Evolutionary conservation across 441 rosid species (phyloP).

Genomic region (Gossypium trilobum): DNA sequence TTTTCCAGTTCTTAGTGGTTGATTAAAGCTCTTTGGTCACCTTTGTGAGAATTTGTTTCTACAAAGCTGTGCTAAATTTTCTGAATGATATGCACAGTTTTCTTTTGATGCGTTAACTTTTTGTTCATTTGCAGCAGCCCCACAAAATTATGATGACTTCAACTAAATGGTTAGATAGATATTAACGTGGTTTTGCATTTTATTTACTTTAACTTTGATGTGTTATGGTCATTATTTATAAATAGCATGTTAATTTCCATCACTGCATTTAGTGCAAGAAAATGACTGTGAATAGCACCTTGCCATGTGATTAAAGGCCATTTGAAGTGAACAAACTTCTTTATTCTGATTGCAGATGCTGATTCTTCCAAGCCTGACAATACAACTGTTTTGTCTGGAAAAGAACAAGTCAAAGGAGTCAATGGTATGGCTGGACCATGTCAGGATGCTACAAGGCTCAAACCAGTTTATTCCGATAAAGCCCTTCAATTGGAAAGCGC

Average conservation of each 20-base stretch:
- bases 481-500: conserved; percentile 47
- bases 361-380: conserved; percentile 42
- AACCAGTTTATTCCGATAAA: conserved; percentile 52
- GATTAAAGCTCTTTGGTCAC: background rate
- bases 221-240: background rate
- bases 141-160: background rate
- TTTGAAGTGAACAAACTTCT: background rate
- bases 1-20: background rate
- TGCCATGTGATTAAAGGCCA: background rate
- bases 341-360: conserved; percentile 48
- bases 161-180: background rate
- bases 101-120: background rate
- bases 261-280: background rate
- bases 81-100: background rate
- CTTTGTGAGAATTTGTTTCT: background rate
- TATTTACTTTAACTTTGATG: background rate
- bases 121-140: no score
- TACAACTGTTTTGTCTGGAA: conserved; percentile 25
- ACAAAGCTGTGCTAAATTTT: background rate
- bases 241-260: background rate
- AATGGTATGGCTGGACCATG: conserved; percentile 42
- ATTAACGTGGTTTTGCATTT: background rate
- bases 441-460: conserved; percentile 54
- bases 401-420: conserved; percentile 43
- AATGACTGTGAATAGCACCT: background rate